Percentiles rank a stretch among this genome's conserved stretches.
These are phyloP conservation scores for Aspergillus piperis DNA, from an alignment of 2,329 filamentous ascomycete species.

Conservation along the genomic window DNA sequence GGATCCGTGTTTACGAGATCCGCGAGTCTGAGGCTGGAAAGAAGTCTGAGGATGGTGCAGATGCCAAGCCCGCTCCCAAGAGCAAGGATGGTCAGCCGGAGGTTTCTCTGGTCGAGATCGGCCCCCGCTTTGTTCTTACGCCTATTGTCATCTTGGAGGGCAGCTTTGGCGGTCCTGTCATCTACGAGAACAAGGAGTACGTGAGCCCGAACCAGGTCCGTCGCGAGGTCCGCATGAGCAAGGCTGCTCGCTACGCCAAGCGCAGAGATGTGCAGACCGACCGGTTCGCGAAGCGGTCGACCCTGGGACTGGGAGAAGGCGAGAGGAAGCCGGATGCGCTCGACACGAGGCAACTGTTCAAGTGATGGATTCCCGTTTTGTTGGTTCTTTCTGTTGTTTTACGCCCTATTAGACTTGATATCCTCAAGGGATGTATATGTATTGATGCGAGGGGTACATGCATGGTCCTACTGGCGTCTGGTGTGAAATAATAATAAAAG, in stretches of 20 bases:
- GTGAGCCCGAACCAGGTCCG: slow-evolving; percentile 94
- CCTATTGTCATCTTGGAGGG: slow-evolving; percentile 95
- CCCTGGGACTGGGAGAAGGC: slow-evolving; percentile 69
- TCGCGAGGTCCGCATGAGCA: slow-evolving; percentile 72
- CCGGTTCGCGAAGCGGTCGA: slow-evolving; percentile 70
- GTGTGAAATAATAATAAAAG: slow-evolving; percentile 27
- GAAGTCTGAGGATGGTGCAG: slow-evolving; percentile 48
- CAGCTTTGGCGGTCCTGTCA: slow-evolving; percentile 91
- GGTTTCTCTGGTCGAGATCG: slow-evolving; percentile 85
- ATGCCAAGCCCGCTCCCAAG: slow-evolving; percentile 42
- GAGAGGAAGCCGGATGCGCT: slow-evolving; percentile 67
- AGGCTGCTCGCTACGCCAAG: slow-evolving; percentile 75
- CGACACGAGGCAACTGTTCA: slow-evolving; percentile 72
- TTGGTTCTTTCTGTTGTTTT: slow-evolving; percentile 22
- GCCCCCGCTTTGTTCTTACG: slow-evolving; percentile 87
- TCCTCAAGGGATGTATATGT: slow-evolving; percentile 38
- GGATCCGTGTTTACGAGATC: slow-evolving; percentile 94
- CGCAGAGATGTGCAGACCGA: slow-evolving; percentile 74
- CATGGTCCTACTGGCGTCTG: slow-evolving; percentile 37
- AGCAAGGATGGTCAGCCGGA: slow-evolving; percentile 65
- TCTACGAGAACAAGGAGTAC: slow-evolving; percentile 98
- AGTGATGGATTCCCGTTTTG: slow-evolving; percentile 48
- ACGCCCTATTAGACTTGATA: slow-evolving; percentile 33
- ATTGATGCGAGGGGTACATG: slow-evolving; percentile 34
- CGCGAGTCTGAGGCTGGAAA: slow-evolving; percentile 71